Evolutionary conservation across 192 early-diverging fungal species (phyloP).

Genomic region (Chytriomyces hyalinus): DNA sequence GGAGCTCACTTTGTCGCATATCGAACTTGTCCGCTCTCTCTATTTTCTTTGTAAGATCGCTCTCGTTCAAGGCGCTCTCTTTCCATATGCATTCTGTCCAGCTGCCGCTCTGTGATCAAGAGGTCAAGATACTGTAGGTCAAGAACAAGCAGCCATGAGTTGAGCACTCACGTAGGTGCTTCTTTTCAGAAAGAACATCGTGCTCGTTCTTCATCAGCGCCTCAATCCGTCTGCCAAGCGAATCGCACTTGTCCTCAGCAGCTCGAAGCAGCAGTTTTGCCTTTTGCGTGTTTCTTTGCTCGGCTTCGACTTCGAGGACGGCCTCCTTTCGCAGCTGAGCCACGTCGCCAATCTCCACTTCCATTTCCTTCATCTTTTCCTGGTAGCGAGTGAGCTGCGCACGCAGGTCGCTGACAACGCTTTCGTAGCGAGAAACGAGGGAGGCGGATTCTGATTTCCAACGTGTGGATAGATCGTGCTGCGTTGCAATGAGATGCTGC

Average conservation of each 20-base stretch:
- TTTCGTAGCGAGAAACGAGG: conserved; percentile 36
- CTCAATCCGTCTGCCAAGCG: conserved; percentile 29
- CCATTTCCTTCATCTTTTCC: conserved; percentile 37
- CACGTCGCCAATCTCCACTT: conserved; percentile 20
- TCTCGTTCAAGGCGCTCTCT: conserved; percentile 43
- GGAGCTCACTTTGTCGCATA: background rate
- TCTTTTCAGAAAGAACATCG: conserved; percentile 46
- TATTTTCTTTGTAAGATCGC: conserved; percentile 19
- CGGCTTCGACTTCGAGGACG: conserved; percentile 39
- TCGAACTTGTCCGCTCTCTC: background rate
- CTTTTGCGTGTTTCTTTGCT: conserved; percentile 36
- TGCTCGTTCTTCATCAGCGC: conserved; percentile 37
- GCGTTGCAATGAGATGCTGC: conserved; percentile 47
- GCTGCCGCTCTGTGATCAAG: conserved; percentile 39
- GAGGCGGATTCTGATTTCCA: conserved; percentile 44
- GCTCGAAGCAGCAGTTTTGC: conserved; percentile 17
- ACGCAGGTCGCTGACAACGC: conserved; percentile 34
- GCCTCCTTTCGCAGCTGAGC: conserved; percentile 30
- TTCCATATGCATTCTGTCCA: conserved; percentile 50
- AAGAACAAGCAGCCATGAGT: background rate
- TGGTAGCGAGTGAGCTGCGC: conserved; percentile 21
- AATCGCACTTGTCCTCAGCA: conserved; percentile 42
- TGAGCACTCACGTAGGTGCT: conserved; percentile 37
- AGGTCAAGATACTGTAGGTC: background rate
- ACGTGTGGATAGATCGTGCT: conserved; percentile 30